A percentile compares a stretch with the other conserved stretches of the same genome.
Conservation (phyloP, 768 basidiomycete genomes). For the Piloderma croceum region DNA sequence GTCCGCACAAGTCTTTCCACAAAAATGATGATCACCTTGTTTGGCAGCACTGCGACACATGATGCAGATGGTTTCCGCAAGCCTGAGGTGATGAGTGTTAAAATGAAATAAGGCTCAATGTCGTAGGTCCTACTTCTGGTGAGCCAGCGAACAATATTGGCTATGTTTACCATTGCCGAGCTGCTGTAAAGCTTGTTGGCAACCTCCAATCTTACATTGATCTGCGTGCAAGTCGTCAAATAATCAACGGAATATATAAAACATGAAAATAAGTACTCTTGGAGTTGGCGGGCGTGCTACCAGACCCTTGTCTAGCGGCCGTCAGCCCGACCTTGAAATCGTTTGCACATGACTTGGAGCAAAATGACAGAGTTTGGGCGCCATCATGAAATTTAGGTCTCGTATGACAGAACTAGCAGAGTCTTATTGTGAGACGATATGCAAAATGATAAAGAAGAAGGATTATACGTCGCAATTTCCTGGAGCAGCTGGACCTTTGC, state of each 20-base stretch:
- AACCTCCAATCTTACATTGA: constrained; percentile 50
- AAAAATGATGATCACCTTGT: constrained; percentile 55
- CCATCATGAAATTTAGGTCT: constrained; percentile 58
- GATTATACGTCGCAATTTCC: constrained; percentile 48
- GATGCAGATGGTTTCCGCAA: constrained; percentile 44
- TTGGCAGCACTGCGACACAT: constrained; percentile 56
- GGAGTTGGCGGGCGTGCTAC: constrained; percentile 4
- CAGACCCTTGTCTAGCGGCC: constrained; percentile 11
- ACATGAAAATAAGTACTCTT: constrained; percentile 15
- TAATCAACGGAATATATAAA: background rate
- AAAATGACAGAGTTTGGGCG: constrained; percentile 53
- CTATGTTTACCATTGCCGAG: constrained; percentile 34
- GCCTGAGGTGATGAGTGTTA: background rate
- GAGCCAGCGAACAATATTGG: constrained; percentile 47
- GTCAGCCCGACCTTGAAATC: constrained; percentile 28
- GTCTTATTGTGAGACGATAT: constrained; percentile 4
- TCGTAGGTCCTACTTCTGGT: constrained; percentile 40
- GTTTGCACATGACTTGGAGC: constrained; percentile 57
- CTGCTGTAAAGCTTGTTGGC: constrained; percentile 39
- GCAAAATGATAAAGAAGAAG: constrained; percentile 6
- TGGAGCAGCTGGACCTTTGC: constrained; percentile 23
- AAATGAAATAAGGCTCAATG: background rate
- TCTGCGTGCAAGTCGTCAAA: constrained; percentile 22
- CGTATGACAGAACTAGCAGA: constrained; percentile 47
- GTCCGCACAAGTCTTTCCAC: constrained; percentile 48